Evolutionary conservation across 257 asterid species (phyloP), one percentile per base, ranked within the genome.

Genomic region (Nicotiana benthamiana): DNA sequence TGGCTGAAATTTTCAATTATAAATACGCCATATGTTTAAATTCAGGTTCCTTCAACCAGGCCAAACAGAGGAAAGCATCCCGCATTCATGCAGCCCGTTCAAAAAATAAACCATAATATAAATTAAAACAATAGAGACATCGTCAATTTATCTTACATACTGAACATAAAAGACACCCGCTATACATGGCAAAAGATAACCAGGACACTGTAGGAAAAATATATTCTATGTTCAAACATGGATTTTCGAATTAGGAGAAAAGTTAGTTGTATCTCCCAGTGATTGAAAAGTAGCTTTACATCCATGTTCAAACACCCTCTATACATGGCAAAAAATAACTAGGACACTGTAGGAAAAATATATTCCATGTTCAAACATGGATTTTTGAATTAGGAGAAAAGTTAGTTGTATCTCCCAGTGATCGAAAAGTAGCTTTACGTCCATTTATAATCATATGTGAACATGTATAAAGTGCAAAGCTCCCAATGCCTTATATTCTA

Each of bases 1-100:
- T 95, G 15, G 99, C 99, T 95, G 94, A 87, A 85, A 82, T 36
- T 57, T 12, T 63, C 53, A 84, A 82, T 65, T 26, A 57, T 76
- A 83, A 75, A 67, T 53, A 74, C 64, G 22, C 62, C 48, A 63
- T 43, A 65, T 72, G 80, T 72, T 72, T 46, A 56, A 46, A 46
- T 46, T 83, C 66, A 36, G 52, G 12, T 68, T 40, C 51, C 61
- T 59, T 24, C 64, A 78, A 56, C 77, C 83, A 18, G 8, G n/a
- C 36, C 57, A 81, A 81, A 80, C 82, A 80, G 52, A 32, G 43
- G 46, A 40, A 40, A 40, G 46, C 46, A 40, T 40, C 43, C 43
- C 43, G 9, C 43, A 34, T 34, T 34, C 43, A 34, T 34, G 43
- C 43, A 34, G 77, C 28, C 22, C 20, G 3, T 70, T 43, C 59